A percentile compares a stretch with the other conserved stretches of the same genome.
Evolutionary conservation across 148 eudicot species (phyloP).

Genomic region (Fallopia convolvulus): DNA sequence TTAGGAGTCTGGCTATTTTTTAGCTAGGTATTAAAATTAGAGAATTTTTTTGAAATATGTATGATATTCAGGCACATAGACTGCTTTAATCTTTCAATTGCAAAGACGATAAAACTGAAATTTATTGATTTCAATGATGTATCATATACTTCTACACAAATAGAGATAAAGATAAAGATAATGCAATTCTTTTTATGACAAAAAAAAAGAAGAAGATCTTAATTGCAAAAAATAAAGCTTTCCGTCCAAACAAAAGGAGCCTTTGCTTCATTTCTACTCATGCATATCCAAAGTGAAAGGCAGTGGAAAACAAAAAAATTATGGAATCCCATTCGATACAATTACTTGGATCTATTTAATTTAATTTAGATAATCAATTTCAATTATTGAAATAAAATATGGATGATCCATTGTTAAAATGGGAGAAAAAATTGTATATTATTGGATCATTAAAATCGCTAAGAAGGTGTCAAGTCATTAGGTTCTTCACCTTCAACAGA

Average conservation of each 20-base stretch:
- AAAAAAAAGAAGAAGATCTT: neutral
- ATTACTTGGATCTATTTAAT: neutral
- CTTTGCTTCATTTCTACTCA: constrained; percentile 11
- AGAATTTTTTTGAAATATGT: no score
- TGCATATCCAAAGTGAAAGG: constrained; percentile 11
- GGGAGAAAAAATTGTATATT: neutral
- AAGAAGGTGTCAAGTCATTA: neutral
- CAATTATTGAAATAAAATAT: neutral
- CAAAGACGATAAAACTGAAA: neutral
- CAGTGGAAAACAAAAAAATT: neutral
- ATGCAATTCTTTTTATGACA: neutral
- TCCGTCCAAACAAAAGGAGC: constrained; percentile 12
- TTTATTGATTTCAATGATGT: no score
- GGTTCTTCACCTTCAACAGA: neutral
- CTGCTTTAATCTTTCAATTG: neutral
- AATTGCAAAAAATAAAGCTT: constrained; percentile 1
- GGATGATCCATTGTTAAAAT: neutral
- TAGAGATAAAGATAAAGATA: neutral
- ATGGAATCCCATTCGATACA: constrained; percentile 9
- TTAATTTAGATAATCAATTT: neutral
- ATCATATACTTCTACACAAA: neutral
- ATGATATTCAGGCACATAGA: no score
- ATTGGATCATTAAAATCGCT: neutral
- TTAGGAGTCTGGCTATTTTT: no score
- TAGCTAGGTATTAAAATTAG: no score